Percentiles rank a stretch among this genome's conserved stretches.
phyloP scores from a whole-genome alignment of 495 filamentous ascomycete genomes.

The Elaphomyces granulatus region DNA sequence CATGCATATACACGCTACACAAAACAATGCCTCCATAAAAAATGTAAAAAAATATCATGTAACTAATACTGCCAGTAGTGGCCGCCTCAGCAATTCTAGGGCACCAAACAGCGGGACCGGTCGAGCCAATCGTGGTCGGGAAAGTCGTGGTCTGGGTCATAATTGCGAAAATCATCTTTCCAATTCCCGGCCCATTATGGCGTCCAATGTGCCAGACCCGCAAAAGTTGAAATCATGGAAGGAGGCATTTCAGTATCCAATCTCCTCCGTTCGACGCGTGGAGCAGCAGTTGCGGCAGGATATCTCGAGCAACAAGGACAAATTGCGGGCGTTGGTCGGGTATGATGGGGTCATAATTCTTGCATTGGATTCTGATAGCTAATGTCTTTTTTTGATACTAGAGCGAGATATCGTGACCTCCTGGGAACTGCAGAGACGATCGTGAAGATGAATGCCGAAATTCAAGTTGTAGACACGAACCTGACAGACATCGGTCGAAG shows the following conservation, averaged over 20 bases:
- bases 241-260: constrained; percentile 52
- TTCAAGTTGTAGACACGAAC: constrained; percentile 54
- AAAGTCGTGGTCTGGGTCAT: too few species aligned
- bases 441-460: constrained; percentile 69
- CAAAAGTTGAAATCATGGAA: constrained; percentile 47
- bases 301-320: constrained; percentile 70
- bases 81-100: too few species aligned
- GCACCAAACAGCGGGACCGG: too few species aligned
- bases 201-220: constrained; percentile 42
- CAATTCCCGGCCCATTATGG: constrained; percentile 32
- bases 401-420: constrained; percentile 81
- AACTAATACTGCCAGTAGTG: too few species aligned
- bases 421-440: constrained; percentile 88
- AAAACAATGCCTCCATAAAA: too few species aligned
- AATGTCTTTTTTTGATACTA: constrained; percentile 18
- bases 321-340: constrained; percentile 84
- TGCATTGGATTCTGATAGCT: too few species aligned
- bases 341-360: constrained; percentile 23
- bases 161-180: too few species aligned
- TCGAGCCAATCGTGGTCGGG: too few species aligned
- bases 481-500: constrained; percentile 57
- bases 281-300: constrained; percentile 48
- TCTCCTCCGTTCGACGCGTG: constrained; percentile 47
- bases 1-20: too few species aligned
- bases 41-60: too few species aligned